A percentile compares a stretch with the other conserved stretches of the same genome.
phyloP scores from a whole-genome alignment of 2,329 filamentous ascomycete species.

The Xylariaceae sp. region DNA sequence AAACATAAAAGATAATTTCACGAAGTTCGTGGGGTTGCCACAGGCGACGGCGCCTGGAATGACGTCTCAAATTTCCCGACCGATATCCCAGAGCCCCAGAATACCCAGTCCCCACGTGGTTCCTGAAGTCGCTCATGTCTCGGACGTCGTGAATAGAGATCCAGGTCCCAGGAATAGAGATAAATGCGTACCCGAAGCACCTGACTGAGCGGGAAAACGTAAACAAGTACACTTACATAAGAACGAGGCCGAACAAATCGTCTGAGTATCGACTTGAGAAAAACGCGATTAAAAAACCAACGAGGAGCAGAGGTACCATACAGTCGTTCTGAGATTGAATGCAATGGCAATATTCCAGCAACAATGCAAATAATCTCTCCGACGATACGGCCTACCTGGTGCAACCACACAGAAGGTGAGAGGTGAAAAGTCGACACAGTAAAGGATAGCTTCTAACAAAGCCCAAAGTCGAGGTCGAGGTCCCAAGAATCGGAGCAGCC shows the following conservation, averaged over 20 bases:
- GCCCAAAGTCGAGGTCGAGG: background rate
- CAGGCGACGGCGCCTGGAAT: conserved; percentile 31
- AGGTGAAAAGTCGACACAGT: background rate
- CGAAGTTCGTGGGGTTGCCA: conserved; percentile 29
- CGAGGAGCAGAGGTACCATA: background rate
- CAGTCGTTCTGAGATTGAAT: conserved; percentile 12
- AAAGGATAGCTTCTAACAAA: background rate
- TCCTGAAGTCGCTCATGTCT: conserved; percentile 13
- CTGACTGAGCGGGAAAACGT: background rate
- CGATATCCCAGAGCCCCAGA: conserved; percentile 11
- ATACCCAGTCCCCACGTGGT: conserved; percentile 23
- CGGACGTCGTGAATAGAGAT: conserved; percentile 9
- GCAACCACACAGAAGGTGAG: background rate
- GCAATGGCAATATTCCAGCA: conserved; percentile 42
- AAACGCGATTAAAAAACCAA: background rate
- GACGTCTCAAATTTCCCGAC: conserved; percentile 22
- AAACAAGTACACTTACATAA: conserved; percentile 11
- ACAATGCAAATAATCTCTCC: conserved; percentile 30
- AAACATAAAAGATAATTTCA: conserved; percentile 23
- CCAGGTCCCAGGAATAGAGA: conserved; percentile 4
- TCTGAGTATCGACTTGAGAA: background rate
- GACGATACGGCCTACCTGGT: conserved; percentile 6
- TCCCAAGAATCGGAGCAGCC: conserved; percentile 1
- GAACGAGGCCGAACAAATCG: background rate
- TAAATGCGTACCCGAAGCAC: background rate